Evolutionary conservation across 805 yeast species (phyloP), one percentile per base, ranked within the genome.

Genomic region (Metschnikowia lochheadii): DNA sequence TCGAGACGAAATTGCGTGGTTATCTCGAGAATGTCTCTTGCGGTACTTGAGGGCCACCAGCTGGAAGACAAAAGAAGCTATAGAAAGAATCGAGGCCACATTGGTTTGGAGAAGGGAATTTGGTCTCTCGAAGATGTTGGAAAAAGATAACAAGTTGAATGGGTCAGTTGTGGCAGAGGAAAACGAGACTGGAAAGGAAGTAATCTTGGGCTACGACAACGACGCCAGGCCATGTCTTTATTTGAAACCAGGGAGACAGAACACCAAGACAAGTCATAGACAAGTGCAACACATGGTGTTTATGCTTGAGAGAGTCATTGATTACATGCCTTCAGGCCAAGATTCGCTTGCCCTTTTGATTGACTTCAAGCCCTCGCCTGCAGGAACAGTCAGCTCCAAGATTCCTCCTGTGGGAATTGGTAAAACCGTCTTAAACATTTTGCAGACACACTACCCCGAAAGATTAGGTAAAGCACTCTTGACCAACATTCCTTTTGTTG

Each of bases 381-480:
- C 71, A 33, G 77, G 76, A 65, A 83, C 73, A 48, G 75, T 71
- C 50, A 72, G 81, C 32, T 79, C 85, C 51, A 89, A 59, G 63
- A 81, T 89, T 50, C 98, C 98, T n/a, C 89, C 96, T 1, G 75
- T 92, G 40, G 79, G 86, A 46, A 87, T 83, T 15, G 97, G 97
- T 34, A 85, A 91, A 64, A 96, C 90, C 69, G 98, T 92, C 32
- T 77, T 94, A 57, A 89, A 87, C 66, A 94, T 94, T 65, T 75
- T 94, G 60, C 99, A 94, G 70, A 90, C 96, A 11, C 99, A 94
- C 68, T 94, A 94, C 66, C 99, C 99, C 3, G 99, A 94, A 67
- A 81, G 99, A 61, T 76, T 94, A 52, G 99, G 99, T 37, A 86
- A 85, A 64, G 97, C 97, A 0, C 76, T 91, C 44, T 76, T 94